Evolutionary conservation across 345 rosid genomes (phyloP).

Genomic region (Salix purpurea): DNA sequence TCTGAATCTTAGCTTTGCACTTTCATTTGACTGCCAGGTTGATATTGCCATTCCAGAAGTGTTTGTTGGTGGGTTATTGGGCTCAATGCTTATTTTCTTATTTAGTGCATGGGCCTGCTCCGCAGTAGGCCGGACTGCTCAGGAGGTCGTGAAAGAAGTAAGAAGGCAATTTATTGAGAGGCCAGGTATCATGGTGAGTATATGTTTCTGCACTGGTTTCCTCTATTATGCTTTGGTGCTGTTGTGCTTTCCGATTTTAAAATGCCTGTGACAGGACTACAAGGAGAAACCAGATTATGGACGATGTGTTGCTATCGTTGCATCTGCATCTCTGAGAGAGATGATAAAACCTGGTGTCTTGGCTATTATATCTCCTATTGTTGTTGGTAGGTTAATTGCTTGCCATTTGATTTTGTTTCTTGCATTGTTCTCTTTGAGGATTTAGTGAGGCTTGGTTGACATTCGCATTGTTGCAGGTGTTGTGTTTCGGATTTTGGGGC

Average conservation of each 20-base stretch:
- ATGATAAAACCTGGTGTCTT: conserved; percentile 98
- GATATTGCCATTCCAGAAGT: conserved; percentile 98
- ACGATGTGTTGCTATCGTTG: conserved; percentile 97
- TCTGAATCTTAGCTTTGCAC: background rate
- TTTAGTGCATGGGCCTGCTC: conserved; percentile 97
- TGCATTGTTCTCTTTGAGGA: background rate
- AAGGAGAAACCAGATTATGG: conserved; percentile 97
- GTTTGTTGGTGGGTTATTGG: conserved; percentile 89
- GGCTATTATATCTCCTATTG: conserved; percentile 86
- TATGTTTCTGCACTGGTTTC: background rate
- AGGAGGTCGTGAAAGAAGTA: conserved; percentile 99
- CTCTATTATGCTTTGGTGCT: background rate
- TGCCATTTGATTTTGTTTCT: background rate
- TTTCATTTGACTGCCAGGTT: conserved; percentile 49
- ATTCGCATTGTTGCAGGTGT: conserved; percentile 46
- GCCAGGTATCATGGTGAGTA: conserved; percentile 95
- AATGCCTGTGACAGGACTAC: conserved; percentile 50
- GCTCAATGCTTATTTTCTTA: conserved; percentile 91
- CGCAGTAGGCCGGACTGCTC: conserved; percentile 97
- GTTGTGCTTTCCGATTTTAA: background rate
- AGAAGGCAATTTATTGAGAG: conserved; percentile 97
- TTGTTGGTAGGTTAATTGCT: conserved; percentile 49
- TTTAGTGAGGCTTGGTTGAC: background rate
- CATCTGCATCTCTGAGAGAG: conserved; percentile 91
- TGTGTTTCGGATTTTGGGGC: conserved; percentile 74